Evolutionary conservation across 441 rosid species (phyloP).

Genomic region (Croton setiger): DNA sequence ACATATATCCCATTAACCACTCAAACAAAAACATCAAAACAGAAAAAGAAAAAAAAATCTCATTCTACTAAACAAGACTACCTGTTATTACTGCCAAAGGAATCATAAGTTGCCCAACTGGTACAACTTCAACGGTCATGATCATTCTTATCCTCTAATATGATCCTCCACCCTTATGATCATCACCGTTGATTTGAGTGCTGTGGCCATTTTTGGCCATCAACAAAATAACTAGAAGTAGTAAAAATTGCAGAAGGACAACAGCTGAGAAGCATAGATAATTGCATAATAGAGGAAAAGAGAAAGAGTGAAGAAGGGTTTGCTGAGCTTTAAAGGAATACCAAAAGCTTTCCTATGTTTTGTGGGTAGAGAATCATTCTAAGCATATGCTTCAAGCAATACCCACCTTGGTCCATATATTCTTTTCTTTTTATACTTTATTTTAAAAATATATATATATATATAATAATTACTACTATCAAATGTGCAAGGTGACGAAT

Average conservation of each 20-base stretch:
- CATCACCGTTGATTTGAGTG: conserved; percentile 23
- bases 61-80: neutral
- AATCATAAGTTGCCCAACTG: conserved; percentile 49
- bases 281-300: conserved; percentile 5
- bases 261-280: conserved; percentile 8
- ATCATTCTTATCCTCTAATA: neutral
- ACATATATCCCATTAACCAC: too few species aligned
- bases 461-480: neutral
- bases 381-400: conserved; percentile 51
- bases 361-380: conserved; percentile 40
- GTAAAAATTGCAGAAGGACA: neutral
- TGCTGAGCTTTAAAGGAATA: conserved; percentile 20
- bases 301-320: conserved; percentile 19
- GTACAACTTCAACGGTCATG: conserved; percentile 15
- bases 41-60: too few species aligned
- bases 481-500: too few species aligned
- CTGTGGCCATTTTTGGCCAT: neutral
- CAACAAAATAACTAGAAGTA: neutral
- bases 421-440: conserved; percentile 5
- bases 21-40: too few species aligned
- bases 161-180: conserved; percentile 20
- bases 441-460: too few species aligned
- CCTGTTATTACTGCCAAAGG: conserved; percentile 45
- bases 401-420: conserved; percentile 22
- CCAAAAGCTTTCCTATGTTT: neutral